Base-by-base conservation (phyloP, 768 basidiomycete genomes). In the Candolleomyces aberdarensis region DNA sequence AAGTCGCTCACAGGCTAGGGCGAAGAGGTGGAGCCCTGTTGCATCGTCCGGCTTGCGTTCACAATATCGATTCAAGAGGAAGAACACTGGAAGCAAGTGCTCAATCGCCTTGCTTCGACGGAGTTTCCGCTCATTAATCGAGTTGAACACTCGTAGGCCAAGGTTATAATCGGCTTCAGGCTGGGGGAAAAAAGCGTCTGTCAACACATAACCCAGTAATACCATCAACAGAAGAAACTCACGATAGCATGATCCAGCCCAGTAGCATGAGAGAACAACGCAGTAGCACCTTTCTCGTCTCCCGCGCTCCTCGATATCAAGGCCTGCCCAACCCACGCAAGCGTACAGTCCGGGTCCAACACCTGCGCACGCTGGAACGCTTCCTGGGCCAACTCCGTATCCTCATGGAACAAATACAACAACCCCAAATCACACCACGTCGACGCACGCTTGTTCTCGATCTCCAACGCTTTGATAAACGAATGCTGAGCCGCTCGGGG, bases 321-420 rank as follows among this genome's bases (percentile, higher is more conserved):
- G 3, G 84, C 90, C 71, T 96, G 95, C 1, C 94, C 97, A 20
- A 96, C 80, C 97, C 97, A 99, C 8, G 94, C 88, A 20, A 87
- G 68, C 0, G 89, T 81, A 74, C 88, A 89, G 68, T 98, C 96
- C 7, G 96, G 93, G 76, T 98, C 95, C 48, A 95, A 80, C 17
- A 89, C 87, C 71, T 98, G 97, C 10, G 96, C 94, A 60, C 87
- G 87, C 67, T 87, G 81, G 65, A 99, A 85, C 1, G 92, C 88
- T 67, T 95, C 87, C 64, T 89, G 89, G 0, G 96, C 93, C 36
- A 98, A 77, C 54, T 94, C 90, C 1, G 80, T 66, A 72, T 98
- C 96, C 20, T 80, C 79, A 64, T 96, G 80, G 58, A 89, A 76
- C 26, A 95, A 79, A 73, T 93, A 98, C 44, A 99, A 77, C 39